A percentile compares a stretch with the other conserved stretches of the same genome.
Evolutionary conservation across 2,329 filamentous ascomycete species (phyloP).

Genomic region (Cercospora canescens): DNA sequence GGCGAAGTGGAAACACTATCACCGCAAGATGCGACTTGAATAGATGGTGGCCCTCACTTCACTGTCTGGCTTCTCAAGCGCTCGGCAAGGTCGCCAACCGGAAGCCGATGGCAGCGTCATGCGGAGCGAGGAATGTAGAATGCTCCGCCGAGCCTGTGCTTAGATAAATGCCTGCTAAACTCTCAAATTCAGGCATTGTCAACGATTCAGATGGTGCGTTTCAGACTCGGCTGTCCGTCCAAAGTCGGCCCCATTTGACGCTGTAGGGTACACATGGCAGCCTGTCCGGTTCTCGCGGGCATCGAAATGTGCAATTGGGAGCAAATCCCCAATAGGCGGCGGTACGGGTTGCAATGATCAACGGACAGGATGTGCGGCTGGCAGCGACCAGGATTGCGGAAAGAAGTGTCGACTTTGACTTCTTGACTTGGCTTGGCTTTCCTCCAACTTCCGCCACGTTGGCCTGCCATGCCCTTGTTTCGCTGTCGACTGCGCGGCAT

Average conservation of each 20-base stretch:
- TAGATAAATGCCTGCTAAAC: background rate
- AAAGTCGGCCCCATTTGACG: background rate
- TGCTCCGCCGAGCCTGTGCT: background rate
- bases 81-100: background rate
- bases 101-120: background rate
- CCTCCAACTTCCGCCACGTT: background rate
- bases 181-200: background rate
- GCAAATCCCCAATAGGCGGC: background rate
- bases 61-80: background rate
- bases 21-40: background rate
- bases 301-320: background rate
- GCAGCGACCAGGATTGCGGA: background rate
- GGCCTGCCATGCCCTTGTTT: background rate
- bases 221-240: background rate
- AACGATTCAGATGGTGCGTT: background rate
- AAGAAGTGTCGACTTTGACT: background rate
- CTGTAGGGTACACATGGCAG: background rate
- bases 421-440: background rate
- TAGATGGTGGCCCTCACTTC: background rate
- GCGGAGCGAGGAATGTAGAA: background rate
- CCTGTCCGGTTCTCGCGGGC: background rate
- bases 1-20: background rate
- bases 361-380: background rate
- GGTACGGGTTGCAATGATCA: background rate
- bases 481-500: background rate